Conservation (phyloP, 2,329 filamentous ascomycete genomes). For the Fusarium tupiense region DNA sequence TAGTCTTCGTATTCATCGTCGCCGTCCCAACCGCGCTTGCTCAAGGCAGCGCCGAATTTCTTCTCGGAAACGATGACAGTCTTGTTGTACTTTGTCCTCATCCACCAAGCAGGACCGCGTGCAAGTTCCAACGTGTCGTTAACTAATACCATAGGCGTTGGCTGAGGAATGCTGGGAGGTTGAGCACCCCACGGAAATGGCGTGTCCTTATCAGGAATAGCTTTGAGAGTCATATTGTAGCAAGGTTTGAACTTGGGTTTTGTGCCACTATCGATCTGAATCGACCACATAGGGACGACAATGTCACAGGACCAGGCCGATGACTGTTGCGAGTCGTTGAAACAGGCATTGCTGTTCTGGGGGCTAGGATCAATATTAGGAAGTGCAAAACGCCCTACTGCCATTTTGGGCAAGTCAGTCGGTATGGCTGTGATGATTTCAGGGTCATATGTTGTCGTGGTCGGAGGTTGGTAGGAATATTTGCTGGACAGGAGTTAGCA, state of each 20-base stretch:
- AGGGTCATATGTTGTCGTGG: constrained; percentile 57
- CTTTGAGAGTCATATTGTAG: constrained; percentile 54
- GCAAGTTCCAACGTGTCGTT: constrained; percentile 59
- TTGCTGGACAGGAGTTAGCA: constrained; percentile 21
- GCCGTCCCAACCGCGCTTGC: constrained; percentile 44
- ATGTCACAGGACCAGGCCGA: constrained; percentile 72
- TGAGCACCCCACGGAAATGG: constrained; percentile 65
- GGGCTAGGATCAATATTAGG: constrained; percentile 60
- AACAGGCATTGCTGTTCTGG: constrained; percentile 63
- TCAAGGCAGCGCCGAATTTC: constrained; percentile 44
- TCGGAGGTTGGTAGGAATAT: constrained; percentile 42
- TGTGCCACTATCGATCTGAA: constrained; percentile 51
- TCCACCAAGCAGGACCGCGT: constrained; percentile 66
- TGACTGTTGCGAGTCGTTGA: constrained; percentile 64
- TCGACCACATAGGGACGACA: constrained; percentile 53
- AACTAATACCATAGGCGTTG: constrained; percentile 57
- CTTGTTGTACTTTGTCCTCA: constrained; percentile 63
- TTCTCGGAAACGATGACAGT: constrained; percentile 62
- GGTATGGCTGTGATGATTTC: constrained; percentile 62
- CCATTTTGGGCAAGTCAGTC: constrained; percentile 60
- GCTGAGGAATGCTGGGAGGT: constrained; percentile 55
- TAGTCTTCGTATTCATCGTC: constrained; percentile 22
- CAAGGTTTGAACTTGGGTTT: constrained; percentile 40
- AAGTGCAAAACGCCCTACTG: constrained; percentile 66
- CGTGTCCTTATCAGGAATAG: constrained; percentile 45